Evolutionary conservation across 2,329 filamentous ascomycete genomes (phyloP), one percentile per base, ranked within the genome.

Genomic region (Colletotrichum acutatum): DNA sequence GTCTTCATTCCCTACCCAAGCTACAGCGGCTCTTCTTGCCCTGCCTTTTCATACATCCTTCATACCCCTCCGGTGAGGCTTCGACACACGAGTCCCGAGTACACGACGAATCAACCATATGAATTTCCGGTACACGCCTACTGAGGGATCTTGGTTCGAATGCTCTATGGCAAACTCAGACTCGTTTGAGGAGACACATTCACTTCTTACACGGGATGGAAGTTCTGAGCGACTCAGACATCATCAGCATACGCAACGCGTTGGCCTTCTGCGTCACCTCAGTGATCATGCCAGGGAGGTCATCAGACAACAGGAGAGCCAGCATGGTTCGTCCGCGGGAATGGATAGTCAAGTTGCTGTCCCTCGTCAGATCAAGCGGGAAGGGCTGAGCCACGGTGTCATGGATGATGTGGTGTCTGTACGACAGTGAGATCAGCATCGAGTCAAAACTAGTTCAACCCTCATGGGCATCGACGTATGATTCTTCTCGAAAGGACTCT

Each of bases 381-480:
- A 72, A 72, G 37, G 71, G 42, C 71, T 68, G 53, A 72, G 68
- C 52, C 62, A 71, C 53, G 32, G 56, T 61, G 46, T 73, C 34
- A 66, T 71, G 71, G 61, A 71, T 61, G 54, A 70, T 56, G 68
- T 16, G 52, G 46, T 58, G 30, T 63, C 12, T 64, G 71, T 74
- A 49, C 68, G 58, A 72, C 62, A 42, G 52, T 74, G 46, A 72
- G 68, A 68, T 74, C 61, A 57, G 71, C 61, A 49, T 37, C 46
- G 59, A 32, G 67, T 26, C 49, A 52, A 54, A 65, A 16, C 46
- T 54, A 7, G 19, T n/a, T 19, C 19, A 28, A 49, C 16, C 7
- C 14, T 16, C 14, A 6, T 42, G 37, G 37, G 37, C 37, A 19
- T 42, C 37, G 37, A 42, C 42, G 19, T 49, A 49, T 49, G 42